Conservation (phyloP, 129 eudicot genomes). For the Dittrichia graveolens region DNA sequence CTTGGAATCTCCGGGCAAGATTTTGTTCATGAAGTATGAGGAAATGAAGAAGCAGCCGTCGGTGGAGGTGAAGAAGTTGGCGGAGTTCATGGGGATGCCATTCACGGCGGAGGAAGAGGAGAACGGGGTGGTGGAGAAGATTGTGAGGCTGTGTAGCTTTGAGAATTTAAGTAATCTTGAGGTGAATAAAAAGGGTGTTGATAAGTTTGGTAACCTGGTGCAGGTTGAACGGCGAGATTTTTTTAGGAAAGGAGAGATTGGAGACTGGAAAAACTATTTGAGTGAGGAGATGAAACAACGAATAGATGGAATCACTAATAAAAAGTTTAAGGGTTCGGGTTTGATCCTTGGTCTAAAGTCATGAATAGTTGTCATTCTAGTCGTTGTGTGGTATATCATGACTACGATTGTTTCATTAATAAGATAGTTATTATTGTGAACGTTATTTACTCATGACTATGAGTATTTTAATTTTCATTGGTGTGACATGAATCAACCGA, state of each 20-base stretch:
- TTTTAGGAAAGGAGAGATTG: slow-evolving; percentile 16
- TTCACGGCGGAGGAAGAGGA: slow-evolving; percentile 23
- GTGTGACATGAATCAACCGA: no score
- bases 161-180: slow-evolving; percentile 4
- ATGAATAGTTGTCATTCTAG: no score
- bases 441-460: background rate
- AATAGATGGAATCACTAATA: background rate
- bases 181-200: slow-evolving; percentile 17
- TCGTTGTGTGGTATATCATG: background rate
- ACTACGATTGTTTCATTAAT: background rate
- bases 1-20: slow-evolving; percentile 28
- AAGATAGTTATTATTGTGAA: background rate
- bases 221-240: background rate
- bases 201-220: background rate
- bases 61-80: slow-evolving; percentile 29
- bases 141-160: slow-evolving; percentile 22
- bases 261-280: slow-evolving; percentile 24
- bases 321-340: background rate
- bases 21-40: slow-evolving; percentile 44
- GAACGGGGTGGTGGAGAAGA: slow-evolving; percentile 18
- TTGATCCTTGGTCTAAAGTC: background rate
- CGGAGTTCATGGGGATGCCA: slow-evolving; percentile 38
- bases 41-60: slow-evolving; percentile 38
- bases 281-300: slow-evolving; percentile 5
- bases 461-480: no score